These are phyloP conservation scores for Teunomyces funiuensis DNA, from an alignment of 805 yeast species.

Conservation along the genomic window DNA sequence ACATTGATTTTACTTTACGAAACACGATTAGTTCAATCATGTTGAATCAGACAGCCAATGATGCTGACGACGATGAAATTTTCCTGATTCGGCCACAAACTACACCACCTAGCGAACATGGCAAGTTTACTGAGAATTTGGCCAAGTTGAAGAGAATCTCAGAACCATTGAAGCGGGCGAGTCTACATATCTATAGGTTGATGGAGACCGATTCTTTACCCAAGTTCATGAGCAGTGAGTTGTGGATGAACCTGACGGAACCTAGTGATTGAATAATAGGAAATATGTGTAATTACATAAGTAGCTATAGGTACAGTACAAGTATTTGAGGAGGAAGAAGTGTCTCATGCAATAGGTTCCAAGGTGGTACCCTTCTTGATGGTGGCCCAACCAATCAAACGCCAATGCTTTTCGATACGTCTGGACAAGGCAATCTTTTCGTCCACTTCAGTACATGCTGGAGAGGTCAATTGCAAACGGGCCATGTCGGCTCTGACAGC, in stretches of 20 bases:
- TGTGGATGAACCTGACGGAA: constrained; percentile 12
- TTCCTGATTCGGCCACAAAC: constrained; percentile 7
- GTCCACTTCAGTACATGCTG: constrained; percentile 97
- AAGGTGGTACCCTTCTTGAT: constrained; percentile 90
- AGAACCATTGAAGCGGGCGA: constrained; percentile 48
- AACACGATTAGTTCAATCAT: constrained; percentile 35
- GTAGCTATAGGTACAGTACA: constrained; percentile 7
- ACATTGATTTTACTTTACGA: constrained; percentile 58
- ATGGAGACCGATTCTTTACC: constrained; percentile 76
- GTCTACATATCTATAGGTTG: constrained; percentile 50
- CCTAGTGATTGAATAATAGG: constrained; percentile 12
- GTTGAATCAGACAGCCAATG: constrained; percentile 6
- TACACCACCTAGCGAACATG: constrained; percentile 7
- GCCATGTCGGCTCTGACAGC: constrained; percentile 99
- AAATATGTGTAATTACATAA: constrained; percentile 3
- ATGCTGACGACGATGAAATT: background rate
- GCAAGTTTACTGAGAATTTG: background rate
- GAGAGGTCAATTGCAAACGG: constrained; percentile 91
- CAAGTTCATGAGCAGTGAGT: constrained; percentile 50
- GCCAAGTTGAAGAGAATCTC: constrained; percentile 16
- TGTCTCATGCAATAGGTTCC: constrained; percentile 62
- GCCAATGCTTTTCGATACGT: constrained; percentile 99
- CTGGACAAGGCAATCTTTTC: constrained; percentile 98
- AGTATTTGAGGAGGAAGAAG: constrained; percentile 2
- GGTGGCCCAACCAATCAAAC: constrained; percentile 99